Percentiles rank a stretch among this genome's conserved stretches.
phyloP scores from a whole-genome alignment of 129 eudicot species.

The Pulicaria dysenterica region DNA sequence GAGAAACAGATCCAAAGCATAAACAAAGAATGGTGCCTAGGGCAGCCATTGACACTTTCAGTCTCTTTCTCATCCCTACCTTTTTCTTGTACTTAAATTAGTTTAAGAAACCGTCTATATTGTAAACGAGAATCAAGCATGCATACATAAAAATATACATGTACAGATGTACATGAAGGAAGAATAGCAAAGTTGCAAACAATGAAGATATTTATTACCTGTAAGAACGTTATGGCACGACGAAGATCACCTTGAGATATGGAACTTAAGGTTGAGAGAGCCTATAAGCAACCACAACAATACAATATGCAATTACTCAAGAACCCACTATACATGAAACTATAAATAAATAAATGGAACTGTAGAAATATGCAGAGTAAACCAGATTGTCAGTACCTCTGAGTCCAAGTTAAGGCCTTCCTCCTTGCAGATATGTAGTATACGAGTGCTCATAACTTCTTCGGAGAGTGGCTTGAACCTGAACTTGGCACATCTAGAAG shows the following conservation, averaged over 20 bases:
- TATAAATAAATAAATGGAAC: background rate
- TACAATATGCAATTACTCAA: background rate
- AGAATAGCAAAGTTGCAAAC: background rate
- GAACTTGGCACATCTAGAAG: conserved; percentile 98
- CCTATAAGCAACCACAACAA: conserved; percentile 44
- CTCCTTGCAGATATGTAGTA: conserved; percentile 71
- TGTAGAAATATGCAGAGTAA: conserved; percentile 11
- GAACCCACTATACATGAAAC: background rate
- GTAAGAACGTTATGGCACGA: conserved; percentile 89
- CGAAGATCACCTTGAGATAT: conserved; percentile 98
- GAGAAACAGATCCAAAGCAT: background rate
- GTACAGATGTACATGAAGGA: background rate
- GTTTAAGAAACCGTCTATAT: too few species aligned
- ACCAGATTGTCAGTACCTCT: conserved; percentile 48
- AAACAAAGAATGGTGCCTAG: background rate
- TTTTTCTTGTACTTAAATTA: background rate
- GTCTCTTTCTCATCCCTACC: background rate
- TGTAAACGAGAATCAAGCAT: too few species aligned
- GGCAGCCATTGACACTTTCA: too few species aligned
- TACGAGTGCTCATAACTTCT: conserved; percentile 79
- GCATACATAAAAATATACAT: background rate
- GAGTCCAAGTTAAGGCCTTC: conserved; percentile 88
- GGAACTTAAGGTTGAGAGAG: conserved; percentile 86
- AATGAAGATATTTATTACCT: conserved; percentile 47
- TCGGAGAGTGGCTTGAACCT: conserved; percentile 94